Evolutionary conservation across 768 basidiomycete species (phyloP), one percentile per base, ranked within the genome.

Genomic region (Sporobolomyces phaffii): DNA sequence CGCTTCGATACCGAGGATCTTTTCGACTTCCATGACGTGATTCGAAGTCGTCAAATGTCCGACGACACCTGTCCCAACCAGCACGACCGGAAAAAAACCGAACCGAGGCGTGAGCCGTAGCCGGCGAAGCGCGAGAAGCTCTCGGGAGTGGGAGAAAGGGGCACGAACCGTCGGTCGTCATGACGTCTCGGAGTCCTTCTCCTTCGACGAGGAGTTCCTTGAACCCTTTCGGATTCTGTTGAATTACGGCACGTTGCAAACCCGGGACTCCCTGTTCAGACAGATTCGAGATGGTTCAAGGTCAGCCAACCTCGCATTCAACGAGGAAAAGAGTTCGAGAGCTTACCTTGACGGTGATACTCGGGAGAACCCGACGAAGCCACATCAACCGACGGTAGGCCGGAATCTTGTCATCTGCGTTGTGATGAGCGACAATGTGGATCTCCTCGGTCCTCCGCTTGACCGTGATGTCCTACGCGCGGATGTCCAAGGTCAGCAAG

Each of bases 1-100:
- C 8, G 96, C 96, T 75, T 99, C 96, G 65, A 99, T 98, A 40
- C 96, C 96, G n/a, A 99, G 83, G 11, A 98, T 93, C 75, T 89
- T 84, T 15, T 88, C 86, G 18, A 91, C 89, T 77, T 99, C 96
- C 73, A 98, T 96, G 76, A 99, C 88, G 78, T 98, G 93, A 75
- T 99, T 99, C 18, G 92, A 92, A 14, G 89, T 87, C 17, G 96
- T 97, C 64, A 89, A 82, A 74, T 90, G 85, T 44, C 96, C 96
- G 62, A 96, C 81, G 65, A 99, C 90, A 75, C 94, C 92, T 93
- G 49, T 5, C n/a, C n/a, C n/a, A n/a, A n/a, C n/a, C n/a, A n/a
- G n/a, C n/a, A n/a, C n/a, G 22, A 33, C 17, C 2, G 45, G 20
- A 45, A 28, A 26, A 40, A n/a, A n/a, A 7, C 22, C 22, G 48